Conservation (phyloP, 2,329 filamentous ascomycete genomes). For the Aspergillus terreus region DNA sequence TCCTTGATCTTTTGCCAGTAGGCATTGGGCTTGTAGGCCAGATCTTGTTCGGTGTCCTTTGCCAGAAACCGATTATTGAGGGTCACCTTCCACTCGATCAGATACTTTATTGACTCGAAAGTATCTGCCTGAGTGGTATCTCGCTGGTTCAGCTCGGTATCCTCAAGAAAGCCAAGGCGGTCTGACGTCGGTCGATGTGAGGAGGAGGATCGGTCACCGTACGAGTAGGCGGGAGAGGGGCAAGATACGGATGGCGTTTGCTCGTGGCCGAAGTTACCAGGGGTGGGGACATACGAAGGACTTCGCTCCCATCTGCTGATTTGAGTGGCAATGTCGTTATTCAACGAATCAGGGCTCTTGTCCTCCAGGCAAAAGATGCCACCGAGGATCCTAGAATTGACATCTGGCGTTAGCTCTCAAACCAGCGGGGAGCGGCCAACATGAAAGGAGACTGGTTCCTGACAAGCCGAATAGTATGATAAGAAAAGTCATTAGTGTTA, state of each 20-base stretch:
- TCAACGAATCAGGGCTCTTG: slow-evolving; percentile 5
- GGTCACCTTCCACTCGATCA: slow-evolving; percentile 21
- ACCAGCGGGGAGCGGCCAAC: not conserved
- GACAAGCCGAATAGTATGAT: slow-evolving; percentile 5
- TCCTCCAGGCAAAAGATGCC: slow-evolving; percentile 13
- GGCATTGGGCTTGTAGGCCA: slow-evolving; percentile 12
- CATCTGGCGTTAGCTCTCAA: slow-evolving; percentile 3
- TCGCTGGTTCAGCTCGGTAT: not conserved
- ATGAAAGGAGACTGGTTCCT: slow-evolving; percentile 2
- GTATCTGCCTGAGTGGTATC: not conserved
- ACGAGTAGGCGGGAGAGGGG: slow-evolving; percentile 9
- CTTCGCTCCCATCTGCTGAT: slow-evolving; percentile 13
- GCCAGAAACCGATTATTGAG: slow-evolving; percentile 17
- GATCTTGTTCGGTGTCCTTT: slow-evolving; percentile 20
- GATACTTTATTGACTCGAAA: slow-evolving; percentile 7
- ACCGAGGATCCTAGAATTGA: slow-evolving; percentile 10
- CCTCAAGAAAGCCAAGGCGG: slow-evolving; percentile 2
- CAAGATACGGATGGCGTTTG: slow-evolving; percentile 15
- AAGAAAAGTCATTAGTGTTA: slow-evolving; percentile 2
- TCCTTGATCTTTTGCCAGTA: slow-evolving; percentile 19
- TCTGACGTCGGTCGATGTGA: slow-evolving; percentile 1
- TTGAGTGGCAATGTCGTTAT: slow-evolving; percentile 10
- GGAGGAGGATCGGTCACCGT: not conserved
- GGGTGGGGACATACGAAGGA: slow-evolving; percentile 18
- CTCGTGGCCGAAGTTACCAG: slow-evolving; percentile 16